Evolutionary conservation across 495 filamentous ascomycete species (phyloP), one percentile per base, ranked within the genome.

Genomic region (Aspergillus bridgeri): DNA sequence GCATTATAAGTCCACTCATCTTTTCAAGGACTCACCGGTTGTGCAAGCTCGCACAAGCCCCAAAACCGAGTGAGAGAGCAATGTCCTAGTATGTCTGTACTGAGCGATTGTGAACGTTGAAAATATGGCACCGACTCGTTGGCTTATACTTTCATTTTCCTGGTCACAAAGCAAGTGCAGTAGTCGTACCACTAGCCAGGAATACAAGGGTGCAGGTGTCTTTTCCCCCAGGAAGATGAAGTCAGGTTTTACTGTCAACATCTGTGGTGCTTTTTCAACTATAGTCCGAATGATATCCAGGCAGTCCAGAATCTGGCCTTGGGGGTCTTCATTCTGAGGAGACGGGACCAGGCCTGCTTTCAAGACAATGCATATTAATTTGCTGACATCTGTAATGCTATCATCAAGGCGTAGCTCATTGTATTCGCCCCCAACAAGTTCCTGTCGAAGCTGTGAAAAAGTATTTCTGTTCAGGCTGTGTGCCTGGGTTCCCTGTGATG

Each of bases 321-420:
- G 70, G 42, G 88, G 57, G 47, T 70, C 70, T 19, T 88, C 82
- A 61, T 88, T 79, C 58, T 78, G 75, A 20, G 69, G 60, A 42
- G 87, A 77, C 38, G 77, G 76, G 54, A 89, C 89, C 3, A 98
- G 71, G 20, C 92, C 89, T 46, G 90, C 90, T 63, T 89, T 85
- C 50, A 89, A 80, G 60, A 95, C 87, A 58, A 96, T 87, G 60
- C 86, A 87, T 33, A 98, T 86, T 22, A 98, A 79, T 71, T 89
- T 87, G 67, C 89, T 85, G 60, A 93, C 90, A 67, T 91, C 83
- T 7, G 85, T 80, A 49, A 89, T 70, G 58, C 86, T 84, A 52
- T 89, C 84, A 57, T 87, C 83, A 6, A 79, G 77, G 66, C 57
- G 75, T 42, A 62, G 60, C 65, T 65, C 72, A 63, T 57, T 76